Base-by-base conservation (phyloP, 371 early-diverging fungal genomes). In the Mucor irregularis region DNA sequence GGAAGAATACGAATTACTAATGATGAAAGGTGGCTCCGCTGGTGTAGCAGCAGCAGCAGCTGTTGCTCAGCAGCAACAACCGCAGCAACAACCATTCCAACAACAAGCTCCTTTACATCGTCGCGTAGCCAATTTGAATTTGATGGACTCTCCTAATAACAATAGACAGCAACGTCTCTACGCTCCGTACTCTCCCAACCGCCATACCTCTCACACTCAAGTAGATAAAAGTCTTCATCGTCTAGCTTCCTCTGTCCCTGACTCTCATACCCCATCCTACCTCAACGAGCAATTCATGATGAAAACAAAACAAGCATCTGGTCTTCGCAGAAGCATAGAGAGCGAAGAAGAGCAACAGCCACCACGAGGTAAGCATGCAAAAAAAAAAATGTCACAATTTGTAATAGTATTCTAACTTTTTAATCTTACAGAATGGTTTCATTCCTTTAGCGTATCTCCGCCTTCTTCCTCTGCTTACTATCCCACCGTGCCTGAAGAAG, bases 1-100 rank as follows among this genome's bases (percentile, higher is more conserved):
- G 53, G 73, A 69, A 24, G 85, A 83, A 66, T 68, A 75, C 10
- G 58, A 66, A n/a, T 24, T 34, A 22, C 43, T 49, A 0, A 52
- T 42, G 31, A 39, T 19, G 10, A 30, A 31, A 33, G 16, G 38
- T 30, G 39, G 31, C 9, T 30, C 34, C 10, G 28, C 45, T 17
- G 29, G 13, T 7, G 33, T n/a, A 33, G 31, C 22, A 25, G 30
- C 14, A 13, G 42, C 31, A 16, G 30, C n/a, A n/a, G n/a, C n/a
- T n/a, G 52, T 52, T 26, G 19, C 22, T 14, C 28, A 45, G n/a
- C 46, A 26, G n/a, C 29, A 11, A 5, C 40, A 5, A 40, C 16
- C n/a, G 17, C 34, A 22, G 31, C 34, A 14, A 34, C 22, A 22
- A 30, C 34, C 4, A 19, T 21, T 33, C 35, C 25, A 16, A 35